Evolutionary conservation across 805 yeast genomes (phyloP).

Genomic region (Teunomyces cretensis): DNA sequence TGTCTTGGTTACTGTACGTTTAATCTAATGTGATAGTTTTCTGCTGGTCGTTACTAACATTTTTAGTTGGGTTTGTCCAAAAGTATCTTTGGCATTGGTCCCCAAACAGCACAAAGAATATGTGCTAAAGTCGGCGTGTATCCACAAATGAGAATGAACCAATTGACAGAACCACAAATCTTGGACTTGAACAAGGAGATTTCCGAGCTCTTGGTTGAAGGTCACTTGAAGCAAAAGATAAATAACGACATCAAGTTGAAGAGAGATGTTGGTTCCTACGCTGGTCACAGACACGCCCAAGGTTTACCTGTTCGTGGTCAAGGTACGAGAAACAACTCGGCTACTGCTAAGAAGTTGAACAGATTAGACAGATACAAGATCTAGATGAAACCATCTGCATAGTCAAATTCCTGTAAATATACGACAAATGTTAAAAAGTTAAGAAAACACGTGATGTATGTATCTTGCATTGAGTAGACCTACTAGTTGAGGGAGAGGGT

Average conservation of each 20-base stretch:
- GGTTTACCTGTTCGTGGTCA: conserved; percentile 76
- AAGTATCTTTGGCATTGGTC: conserved; percentile 87
- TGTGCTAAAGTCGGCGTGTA: conserved; percentile 89
- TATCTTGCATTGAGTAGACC: too few species aligned
- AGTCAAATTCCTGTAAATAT: conserved; percentile 1
- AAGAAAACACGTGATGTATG: too few species aligned
- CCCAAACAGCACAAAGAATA: conserved; percentile 63
- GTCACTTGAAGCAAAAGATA: conserved; percentile 69
- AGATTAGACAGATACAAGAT: conserved; percentile 56
- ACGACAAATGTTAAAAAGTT: background rate
- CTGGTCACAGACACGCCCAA: conserved; percentile 85
- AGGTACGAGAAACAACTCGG: conserved; percentile 85
- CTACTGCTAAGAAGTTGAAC: conserved; percentile 85
- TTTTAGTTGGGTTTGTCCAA: conserved; percentile 63
- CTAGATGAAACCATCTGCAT: conserved; percentile 2
- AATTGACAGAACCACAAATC: conserved; percentile 82
- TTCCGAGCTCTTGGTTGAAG: conserved; percentile 79
- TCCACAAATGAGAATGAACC: conserved; percentile 93
- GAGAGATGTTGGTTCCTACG: conserved; percentile 78
- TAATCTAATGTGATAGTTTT: background rate
- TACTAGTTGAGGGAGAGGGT: too few species aligned
- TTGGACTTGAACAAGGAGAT: conserved; percentile 86
- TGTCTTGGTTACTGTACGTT: conserved; percentile 36
- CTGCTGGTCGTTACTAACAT: conserved; percentile 14
- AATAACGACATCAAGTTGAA: conserved; percentile 77